Evolutionary conservation across 768 basidiomycete genomes (phyloP).

Genomic region (Clathrus columnatus): DNA sequence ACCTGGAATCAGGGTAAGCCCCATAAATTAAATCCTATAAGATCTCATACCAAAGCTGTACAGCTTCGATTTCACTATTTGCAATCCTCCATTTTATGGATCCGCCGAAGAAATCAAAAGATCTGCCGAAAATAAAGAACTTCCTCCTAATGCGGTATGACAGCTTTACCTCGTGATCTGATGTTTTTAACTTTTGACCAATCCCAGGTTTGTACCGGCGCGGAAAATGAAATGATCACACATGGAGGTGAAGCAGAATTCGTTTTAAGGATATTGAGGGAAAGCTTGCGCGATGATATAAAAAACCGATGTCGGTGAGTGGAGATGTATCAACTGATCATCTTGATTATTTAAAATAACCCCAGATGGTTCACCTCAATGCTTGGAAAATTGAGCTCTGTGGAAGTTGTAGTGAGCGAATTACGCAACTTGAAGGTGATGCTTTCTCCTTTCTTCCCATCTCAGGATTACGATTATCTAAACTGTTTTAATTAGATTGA

Average conservation of each 20-base stretch:
- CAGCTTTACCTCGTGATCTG: neutral
- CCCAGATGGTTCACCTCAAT: constrained; percentile 91
- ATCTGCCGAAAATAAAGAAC: constrained; percentile 55
- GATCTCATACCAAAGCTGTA: neutral
- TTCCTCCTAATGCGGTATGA: constrained; percentile 63
- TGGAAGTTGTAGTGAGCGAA: constrained; percentile 48
- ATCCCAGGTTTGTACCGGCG: constrained; percentile 73
- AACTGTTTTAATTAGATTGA: constrained; percentile 44
- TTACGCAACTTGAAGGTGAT: constrained; percentile 41
- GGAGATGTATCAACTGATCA: neutral
- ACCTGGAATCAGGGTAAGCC: constrained; percentile 3
- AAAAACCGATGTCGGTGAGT: constrained; percentile 51
- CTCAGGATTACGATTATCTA: neutral
- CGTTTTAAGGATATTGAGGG: constrained; percentile 65
- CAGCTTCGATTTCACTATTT: constrained; percentile 78
- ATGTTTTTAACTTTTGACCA: neutral
- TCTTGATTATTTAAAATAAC: neutral
- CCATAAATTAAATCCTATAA: neutral
- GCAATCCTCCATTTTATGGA: constrained; percentile 95
- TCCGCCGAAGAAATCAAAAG: constrained; percentile 55
- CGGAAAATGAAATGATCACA: constrained; percentile 82
- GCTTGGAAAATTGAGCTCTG: constrained; percentile 78
- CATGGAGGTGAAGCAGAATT: constrained; percentile 80
- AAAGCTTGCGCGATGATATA: constrained; percentile 41
- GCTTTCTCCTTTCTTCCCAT: neutral